Evolutionary conservation across 2,329 filamentous ascomycete species (phyloP).

Genomic region (Penicillium sp.): DNA sequence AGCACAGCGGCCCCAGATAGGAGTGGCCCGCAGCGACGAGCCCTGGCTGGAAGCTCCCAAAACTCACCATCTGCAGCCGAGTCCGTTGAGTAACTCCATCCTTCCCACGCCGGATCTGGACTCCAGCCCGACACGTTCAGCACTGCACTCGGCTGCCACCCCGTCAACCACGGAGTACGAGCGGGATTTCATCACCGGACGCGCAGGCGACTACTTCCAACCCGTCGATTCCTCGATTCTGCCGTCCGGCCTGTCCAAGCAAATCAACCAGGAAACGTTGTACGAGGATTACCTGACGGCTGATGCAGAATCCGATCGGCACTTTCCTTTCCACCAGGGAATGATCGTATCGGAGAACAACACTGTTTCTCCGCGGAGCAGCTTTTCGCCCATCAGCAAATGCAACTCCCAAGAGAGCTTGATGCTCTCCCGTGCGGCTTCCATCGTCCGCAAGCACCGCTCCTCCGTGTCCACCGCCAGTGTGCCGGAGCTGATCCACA

Average conservation of each 20-base stretch:
- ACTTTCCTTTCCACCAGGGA: constrained; percentile 44
- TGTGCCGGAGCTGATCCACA: constrained; percentile 44
- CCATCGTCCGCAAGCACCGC: constrained; percentile 44
- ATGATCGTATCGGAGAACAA: constrained; percentile 39
- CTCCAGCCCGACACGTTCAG: constrained; percentile 26
- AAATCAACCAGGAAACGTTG: constrained; percentile 30
- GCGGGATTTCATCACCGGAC: constrained; percentile 22
- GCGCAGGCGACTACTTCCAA: constrained; percentile 29
- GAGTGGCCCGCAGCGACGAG: constrained; percentile 14
- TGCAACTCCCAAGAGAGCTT: constrained; percentile 55
- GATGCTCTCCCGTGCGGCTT: constrained; percentile 48
- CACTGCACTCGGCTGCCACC: constrained; percentile 27
- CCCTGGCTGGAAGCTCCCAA: constrained; percentile 9
- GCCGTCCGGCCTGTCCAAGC: constrained; percentile 29
- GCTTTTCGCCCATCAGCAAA: constrained; percentile 51
- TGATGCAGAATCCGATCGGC: constrained; percentile 45
- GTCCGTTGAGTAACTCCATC: constrained; percentile 23
- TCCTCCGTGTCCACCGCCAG: constrained; percentile 45
- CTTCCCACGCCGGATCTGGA: constrained; percentile 32
- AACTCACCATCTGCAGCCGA: constrained; percentile 16
- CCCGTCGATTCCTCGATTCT: constrained; percentile 30
- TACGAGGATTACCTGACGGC: constrained; percentile 42
- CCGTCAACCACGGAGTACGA: constrained; percentile 29
- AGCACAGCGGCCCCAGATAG: constrained; percentile 14
- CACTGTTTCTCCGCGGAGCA: constrained; percentile 43